phyloP scores from a whole-genome alignment of 495 filamentous ascomycete genomes.

The Elasticomyces elasticus region DNA sequence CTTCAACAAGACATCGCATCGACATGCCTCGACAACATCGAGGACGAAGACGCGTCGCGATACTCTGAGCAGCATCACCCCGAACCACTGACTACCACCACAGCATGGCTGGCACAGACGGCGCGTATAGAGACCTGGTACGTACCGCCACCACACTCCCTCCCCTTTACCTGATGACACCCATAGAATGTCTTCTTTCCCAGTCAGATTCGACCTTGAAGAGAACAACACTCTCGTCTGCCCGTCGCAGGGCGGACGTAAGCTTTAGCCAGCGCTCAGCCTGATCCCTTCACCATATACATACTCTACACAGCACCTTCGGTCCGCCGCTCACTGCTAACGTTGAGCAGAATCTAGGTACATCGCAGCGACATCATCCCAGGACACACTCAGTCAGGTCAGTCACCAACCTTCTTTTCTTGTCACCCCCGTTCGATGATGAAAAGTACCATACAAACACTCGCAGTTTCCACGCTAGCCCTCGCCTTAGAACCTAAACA shows the following conservation, averaged over 20 bases:
- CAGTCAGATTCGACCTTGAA: conserved; percentile 91
- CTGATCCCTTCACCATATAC: conserved; percentile 45
- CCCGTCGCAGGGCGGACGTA: conserved; percentile 59
- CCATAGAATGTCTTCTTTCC: conserved; percentile 77
- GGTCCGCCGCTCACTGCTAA: not conserved
- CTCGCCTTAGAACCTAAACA: conserved; percentile 44
- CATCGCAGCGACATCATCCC: not conserved
- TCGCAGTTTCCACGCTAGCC: conserved; percentile 63
- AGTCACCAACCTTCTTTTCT: conserved; percentile 6
- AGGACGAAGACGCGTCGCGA: too few species aligned
- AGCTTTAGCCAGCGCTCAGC: conserved; percentile 97
- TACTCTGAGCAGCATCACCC: not conserved
- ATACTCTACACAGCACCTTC: not conserved
- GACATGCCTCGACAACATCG: too few species aligned
- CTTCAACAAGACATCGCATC: not conserved
- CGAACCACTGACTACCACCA: not conserved
- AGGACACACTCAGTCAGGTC: not conserved
- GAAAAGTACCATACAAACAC: conserved; percentile 48
- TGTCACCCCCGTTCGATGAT: conserved; percentile 28
- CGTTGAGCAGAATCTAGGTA: not conserved
- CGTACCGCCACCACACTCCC: not conserved
- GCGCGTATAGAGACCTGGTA: too few species aligned
- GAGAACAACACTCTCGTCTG: conserved; percentile 60
- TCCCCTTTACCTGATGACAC: conserved; percentile 65
- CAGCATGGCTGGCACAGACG: too few species aligned